phyloP scores from a whole-genome alignment of 768 basidiomycete species.

The Ramaria rubella region DNA sequence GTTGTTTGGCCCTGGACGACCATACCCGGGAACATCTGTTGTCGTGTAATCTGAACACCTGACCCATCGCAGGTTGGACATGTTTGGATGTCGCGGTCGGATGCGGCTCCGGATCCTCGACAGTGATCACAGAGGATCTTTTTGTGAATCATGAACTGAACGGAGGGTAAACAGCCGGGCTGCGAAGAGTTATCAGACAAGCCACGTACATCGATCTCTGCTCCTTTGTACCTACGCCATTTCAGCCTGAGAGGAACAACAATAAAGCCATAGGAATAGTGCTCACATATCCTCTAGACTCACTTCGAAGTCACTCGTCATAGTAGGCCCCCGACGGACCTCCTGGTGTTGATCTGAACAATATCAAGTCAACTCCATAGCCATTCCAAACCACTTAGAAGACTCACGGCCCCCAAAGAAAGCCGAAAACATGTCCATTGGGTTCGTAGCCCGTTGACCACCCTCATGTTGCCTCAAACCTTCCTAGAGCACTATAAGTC shows the following conservation, averaged over 20 bases:
- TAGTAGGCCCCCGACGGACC: constrained; percentile 67
- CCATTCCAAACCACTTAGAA: not conserved
- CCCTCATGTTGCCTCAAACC: constrained; percentile 84
- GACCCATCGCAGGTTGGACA: constrained; percentile 79
- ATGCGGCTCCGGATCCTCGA: constrained; percentile 90
- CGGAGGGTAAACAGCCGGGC: not conserved
- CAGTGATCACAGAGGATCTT: constrained; percentile 94
- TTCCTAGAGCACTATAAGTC: constrained; percentile 44
- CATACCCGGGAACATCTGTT: constrained; percentile 98
- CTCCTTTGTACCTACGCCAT: constrained; percentile 63
- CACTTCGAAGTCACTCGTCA: constrained; percentile 79
- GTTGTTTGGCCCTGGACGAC: constrained; percentile 80
- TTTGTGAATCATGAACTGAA: constrained; percentile 87
- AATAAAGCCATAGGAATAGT: not conserved
- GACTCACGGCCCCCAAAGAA: constrained; percentile 82
- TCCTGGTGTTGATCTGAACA: constrained; percentile 48
- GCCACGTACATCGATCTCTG: constrained; percentile 71
- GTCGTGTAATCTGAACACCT: constrained; percentile 79
- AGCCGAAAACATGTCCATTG: constrained; percentile 88
- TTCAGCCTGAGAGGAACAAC: constrained; percentile 11
- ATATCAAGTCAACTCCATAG: not conserved
- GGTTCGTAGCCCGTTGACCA: constrained; percentile 62
- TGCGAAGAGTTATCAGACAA: not conserved
- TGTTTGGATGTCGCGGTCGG: constrained; percentile 80
- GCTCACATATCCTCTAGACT: constrained; percentile 75